Base-by-base conservation (phyloP, 2,329 filamentous ascomycete species). In the Scopulariopsis brevicaulis region DNA sequence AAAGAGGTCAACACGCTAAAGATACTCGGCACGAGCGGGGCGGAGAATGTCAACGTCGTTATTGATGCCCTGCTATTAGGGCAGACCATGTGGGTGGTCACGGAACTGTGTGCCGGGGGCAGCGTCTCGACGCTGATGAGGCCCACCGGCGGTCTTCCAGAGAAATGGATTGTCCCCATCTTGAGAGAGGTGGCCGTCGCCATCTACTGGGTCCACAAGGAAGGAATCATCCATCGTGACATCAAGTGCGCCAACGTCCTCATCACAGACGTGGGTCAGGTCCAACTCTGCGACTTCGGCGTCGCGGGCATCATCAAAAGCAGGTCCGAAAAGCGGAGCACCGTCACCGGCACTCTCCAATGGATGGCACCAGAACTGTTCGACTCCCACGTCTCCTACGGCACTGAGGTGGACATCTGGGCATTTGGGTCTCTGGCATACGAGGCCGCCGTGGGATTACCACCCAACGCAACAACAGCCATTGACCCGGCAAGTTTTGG, bases 311-410 rank as follows among this genome's bases (percentile, higher is more conserved):
- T 90, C 53, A 81, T 92, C 59, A 87, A 92, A 67, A 86, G 79
- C 50, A 86, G 88, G 63, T 79, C 85, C 58, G 85, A 88, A 64
- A 94, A 94, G 71, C 78, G 89, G 57, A 86, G 86, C 4, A 93
- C 89, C 1, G 86, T 93, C 54, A 87, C 93, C 58, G 89, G 89
- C 24, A 94, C 90, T 0, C 86, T 86, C 3, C 85, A 92, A 69
- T 94, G 89, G 87, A 92, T 94, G 89, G 87, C 90, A 0, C 88
- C 87, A 0, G 90, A 94, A 65, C 77, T 93, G 14, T 85, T 88
- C 63, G 82, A 86, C 59, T 76, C 80, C 43, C 75, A 80, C 4
- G 58, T 56, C 4, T 76, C 80, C 11, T 88, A 88, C 66, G 85
- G 85, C 59, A 86, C 83, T 15, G 85, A 87, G 65, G 83, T 87